Conservation (phyloP, 768 basidiomycete species). For the Lactarius vividus region DNA sequence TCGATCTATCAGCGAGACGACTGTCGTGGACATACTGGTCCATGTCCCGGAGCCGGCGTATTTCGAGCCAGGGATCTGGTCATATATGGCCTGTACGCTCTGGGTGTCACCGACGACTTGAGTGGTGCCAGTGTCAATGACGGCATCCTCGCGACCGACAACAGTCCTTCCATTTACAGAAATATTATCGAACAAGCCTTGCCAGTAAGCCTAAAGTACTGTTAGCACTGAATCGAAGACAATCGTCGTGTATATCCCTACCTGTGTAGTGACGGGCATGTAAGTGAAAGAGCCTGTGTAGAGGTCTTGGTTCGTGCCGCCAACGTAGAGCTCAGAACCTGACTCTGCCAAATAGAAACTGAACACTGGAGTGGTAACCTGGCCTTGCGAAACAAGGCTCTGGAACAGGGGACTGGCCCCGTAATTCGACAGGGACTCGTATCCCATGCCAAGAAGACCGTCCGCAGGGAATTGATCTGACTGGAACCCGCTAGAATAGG, state of each 20-base stretch:
- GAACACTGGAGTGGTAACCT: slow-evolving; percentile 41
- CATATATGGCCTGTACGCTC: background rate
- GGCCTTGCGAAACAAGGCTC: slow-evolving; percentile 41
- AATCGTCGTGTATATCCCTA: slow-evolving; percentile 16
- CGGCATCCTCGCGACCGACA: slow-evolving; percentile 20
- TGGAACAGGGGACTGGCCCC: slow-evolving; percentile 35
- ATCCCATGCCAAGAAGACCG: slow-evolving; percentile 44
- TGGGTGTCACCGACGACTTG: slow-evolving; percentile 29
- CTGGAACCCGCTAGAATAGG: slow-evolving; percentile 37
- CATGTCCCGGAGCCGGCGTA: background rate
- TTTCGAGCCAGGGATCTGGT: background rate
- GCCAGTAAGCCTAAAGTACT: slow-evolving; percentile 22
- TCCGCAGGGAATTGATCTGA: slow-evolving; percentile 35
- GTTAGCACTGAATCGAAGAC: slow-evolving; percentile 30
- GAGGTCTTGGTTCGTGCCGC: slow-evolving; percentile 22
- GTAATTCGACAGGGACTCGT: slow-evolving; percentile 30
- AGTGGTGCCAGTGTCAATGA: slow-evolving; percentile 37
- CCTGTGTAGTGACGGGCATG: background rate
- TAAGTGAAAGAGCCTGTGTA: slow-evolving; percentile 20
- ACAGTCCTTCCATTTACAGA: slow-evolving; percentile 28
- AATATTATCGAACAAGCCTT: slow-evolving; percentile 30
- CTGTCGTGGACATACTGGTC: background rate
- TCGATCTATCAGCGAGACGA: background rate
- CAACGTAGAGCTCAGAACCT: slow-evolving; percentile 38
- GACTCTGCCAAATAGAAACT: slow-evolving; percentile 46